Evolutionary conservation across 129 eudicot genomes (phyloP).

Genomic region (Tanacetum coccineum): DNA sequence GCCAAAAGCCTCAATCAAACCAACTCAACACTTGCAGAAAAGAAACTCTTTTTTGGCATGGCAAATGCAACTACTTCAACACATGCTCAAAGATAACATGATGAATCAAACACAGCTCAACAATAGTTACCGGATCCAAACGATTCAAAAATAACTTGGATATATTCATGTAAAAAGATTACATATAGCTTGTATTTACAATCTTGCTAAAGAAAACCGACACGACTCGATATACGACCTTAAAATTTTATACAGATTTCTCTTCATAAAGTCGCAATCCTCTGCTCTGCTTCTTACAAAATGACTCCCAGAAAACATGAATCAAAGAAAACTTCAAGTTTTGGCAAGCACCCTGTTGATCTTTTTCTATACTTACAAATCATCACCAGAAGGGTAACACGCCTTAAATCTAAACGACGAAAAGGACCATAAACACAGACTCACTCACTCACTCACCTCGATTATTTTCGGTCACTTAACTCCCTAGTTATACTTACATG

Average conservation of each 20-base stretch:
- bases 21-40: background rate
- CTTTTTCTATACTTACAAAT: slow-evolving; percentile 45
- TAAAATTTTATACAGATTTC: slow-evolving; percentile 46
- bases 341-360: slow-evolving; percentile 30
- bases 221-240: slow-evolving; percentile 29
- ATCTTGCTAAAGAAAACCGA: slow-evolving; percentile 30
- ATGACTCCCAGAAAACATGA: slow-evolving; percentile 26
- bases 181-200: slow-evolving; percentile 31
- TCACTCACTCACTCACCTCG: slow-evolving; percentile 3
- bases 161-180: slow-evolving; percentile 6
- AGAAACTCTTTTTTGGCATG: background rate
- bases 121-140: background rate
- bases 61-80: background rate
- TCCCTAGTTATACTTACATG: slow-evolving; percentile 28
- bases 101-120: too few species aligned
- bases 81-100: background rate
- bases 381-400: slow-evolving; percentile 36
- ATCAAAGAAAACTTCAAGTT: slow-evolving; percentile 23
- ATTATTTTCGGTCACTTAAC: slow-evolving; percentile 25
- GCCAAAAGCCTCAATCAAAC: slow-evolving; percentile 2
- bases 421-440: slow-evolving; percentile 18
- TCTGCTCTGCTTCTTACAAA: slow-evolving; percentile 25
- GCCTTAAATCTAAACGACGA: slow-evolving; percentile 13
- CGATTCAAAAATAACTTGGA: background rate
- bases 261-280: slow-evolving; percentile 36